Evolutionary conservation across 2,329 filamentous ascomycete species (phyloP).

Genomic region (Mollisia scopiformis): DNA sequence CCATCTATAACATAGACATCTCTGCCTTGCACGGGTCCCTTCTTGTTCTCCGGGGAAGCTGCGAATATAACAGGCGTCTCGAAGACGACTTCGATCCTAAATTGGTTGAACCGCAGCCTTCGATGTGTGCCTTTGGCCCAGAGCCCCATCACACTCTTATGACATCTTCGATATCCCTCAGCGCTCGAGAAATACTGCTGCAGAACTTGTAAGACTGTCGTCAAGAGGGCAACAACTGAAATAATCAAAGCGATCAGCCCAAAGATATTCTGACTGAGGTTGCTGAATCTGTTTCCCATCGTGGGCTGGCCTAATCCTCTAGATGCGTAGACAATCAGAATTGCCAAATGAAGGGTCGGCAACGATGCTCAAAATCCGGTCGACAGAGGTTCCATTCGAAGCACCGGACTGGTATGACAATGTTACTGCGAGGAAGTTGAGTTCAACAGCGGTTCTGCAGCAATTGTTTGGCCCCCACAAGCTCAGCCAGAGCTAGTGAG

Average conservation of each 20-base stretch:
- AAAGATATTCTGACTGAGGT: slow-evolving; percentile 34
- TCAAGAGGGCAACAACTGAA: slow-evolving; percentile 39
- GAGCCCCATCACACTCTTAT: slow-evolving; percentile 36
- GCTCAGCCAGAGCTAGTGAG: slow-evolving; percentile 12
- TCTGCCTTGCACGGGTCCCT: slow-evolving; percentile 30
- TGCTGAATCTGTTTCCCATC: slow-evolving; percentile 20
- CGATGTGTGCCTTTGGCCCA: slow-evolving; percentile 38
- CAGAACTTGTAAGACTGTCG: slow-evolving; percentile 37
- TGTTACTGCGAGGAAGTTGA: background rate
- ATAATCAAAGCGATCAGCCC: slow-evolving; percentile 38
- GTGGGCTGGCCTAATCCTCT: background rate
- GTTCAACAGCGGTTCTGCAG: background rate
- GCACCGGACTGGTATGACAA: background rate
- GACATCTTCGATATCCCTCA: slow-evolving; percentile 42
- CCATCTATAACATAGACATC: slow-evolving; percentile 33
- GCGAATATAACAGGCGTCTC: slow-evolving; percentile 40
- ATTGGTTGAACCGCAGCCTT: slow-evolving; percentile 36
- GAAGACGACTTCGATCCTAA: slow-evolving; percentile 42
- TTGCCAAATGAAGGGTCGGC: background rate
- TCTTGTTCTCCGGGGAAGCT: slow-evolving; percentile 30
- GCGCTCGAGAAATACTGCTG: slow-evolving; percentile 43
- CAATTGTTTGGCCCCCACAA: slow-evolving; percentile 5
- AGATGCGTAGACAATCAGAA: background rate
- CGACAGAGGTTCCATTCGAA: background rate
- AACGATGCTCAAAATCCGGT: background rate